Conservation (phyloP, 768 basidiomycete genomes). For the Lactarius trivialis region DNA sequence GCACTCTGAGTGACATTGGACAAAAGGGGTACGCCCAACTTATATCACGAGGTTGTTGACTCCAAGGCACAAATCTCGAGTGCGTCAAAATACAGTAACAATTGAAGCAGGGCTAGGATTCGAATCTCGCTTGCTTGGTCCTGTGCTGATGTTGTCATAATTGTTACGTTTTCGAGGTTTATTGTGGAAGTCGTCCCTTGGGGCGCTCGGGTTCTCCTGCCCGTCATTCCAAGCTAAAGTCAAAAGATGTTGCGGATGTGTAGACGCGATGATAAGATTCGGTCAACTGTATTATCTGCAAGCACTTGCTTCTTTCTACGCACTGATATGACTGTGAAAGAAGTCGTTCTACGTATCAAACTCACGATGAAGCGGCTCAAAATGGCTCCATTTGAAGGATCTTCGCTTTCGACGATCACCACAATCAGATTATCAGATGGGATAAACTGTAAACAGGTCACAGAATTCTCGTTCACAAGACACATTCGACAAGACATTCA, state of each 20-base stretch:
- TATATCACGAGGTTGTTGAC: not conserved
- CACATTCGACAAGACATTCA: no score
- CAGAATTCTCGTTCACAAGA: no score
- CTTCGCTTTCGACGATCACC: no score
- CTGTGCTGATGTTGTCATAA: not conserved
- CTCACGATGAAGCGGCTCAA: no score
- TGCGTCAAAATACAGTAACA: not conserved
- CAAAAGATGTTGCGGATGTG: not conserved
- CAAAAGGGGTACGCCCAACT: not conserved
- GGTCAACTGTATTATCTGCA: no score
- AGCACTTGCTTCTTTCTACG: no score
- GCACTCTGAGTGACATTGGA: not conserved
- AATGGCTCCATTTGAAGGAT: no score
- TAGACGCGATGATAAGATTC: not conserved
- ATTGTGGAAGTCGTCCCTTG: not conserved
- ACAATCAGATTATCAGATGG: no score
- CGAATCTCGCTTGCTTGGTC: not conserved
- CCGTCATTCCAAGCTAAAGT: not conserved
- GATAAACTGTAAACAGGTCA: no score
- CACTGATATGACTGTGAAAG: no score
- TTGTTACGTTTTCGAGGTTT: not conserved
- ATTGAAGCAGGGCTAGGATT: not conserved
- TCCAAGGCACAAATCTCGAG: not conserved
- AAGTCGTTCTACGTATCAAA: no score
- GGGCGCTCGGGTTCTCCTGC: no score